Base-by-base conservation (phyloP, 805 yeast species). In the Ogataea pini region DNA sequence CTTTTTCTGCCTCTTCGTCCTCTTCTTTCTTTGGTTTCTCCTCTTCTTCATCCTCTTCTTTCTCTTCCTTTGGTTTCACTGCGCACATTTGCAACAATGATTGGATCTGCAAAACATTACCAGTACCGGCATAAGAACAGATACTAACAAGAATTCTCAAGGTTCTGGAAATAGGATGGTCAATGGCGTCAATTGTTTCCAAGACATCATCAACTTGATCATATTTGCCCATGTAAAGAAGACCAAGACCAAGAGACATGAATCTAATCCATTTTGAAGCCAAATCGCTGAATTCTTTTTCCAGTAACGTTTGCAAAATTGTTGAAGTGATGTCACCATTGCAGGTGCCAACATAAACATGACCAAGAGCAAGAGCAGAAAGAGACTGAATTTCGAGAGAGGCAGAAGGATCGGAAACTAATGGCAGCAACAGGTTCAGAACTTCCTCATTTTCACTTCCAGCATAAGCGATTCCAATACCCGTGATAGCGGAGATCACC, bases 51-150 rank as follows among this genome's bases (percentile, higher is more conserved):
- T 81, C 86, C 16, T 77, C 82, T 0, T 77, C 82, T 10, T 73
- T 73, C 16, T 73, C 73, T 41, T 80, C 86, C 47, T 71, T 71
- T 37, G 83, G 80, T 57, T 80, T 81, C n/a, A 83, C 82, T 6
- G 96, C 86, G 63, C 94, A 81, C 78, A 90, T 89, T 61, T 89
- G 96, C 60, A 92, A 78, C 62, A 94, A 76, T 32, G 89, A 83
- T 73, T 94, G 99, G 53, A 94, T 87, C 72, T 91, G 94, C 53
- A 94, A 78, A 27, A 94, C 99, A 65, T 94, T 94, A 58, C 99
- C 99, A 33, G 98, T 89, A 54, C 98, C 99, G 9, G 97, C 95
- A 71, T 86, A 91, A 3, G 98, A 96, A 72, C 97, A 88, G 45
- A 91, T 86, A 53, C 86, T 89, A 28, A 95, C 90, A 62, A 94